A percentile compares a stretch with the other conserved stretches of the same genome.
Evolutionary conservation across 2,329 filamentous ascomycete genomes (phyloP).

Genomic region (Cladosporium velox): DNA sequence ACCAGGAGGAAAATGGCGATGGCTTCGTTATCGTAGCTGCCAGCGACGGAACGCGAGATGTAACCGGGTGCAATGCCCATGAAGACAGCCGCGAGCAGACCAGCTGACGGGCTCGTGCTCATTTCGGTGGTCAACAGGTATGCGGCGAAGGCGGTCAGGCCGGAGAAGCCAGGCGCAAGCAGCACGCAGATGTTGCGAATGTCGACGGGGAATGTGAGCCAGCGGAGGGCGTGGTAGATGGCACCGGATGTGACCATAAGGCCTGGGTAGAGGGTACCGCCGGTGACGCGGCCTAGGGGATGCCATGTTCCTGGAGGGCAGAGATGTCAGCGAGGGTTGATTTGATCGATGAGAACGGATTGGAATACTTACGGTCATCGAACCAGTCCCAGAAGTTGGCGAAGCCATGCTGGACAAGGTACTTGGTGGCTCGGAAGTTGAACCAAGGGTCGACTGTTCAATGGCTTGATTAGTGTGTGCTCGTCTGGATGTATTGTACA

Average conservation of each 20-base stretch:
- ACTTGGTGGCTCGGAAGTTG: slow-evolving; percentile 98
- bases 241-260: slow-evolving; percentile 98
- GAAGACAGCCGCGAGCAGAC: slow-evolving; percentile 88
- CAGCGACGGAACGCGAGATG: slow-evolving; percentile 95
- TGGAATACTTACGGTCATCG: slow-evolving; percentile 73
- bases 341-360: background rate
- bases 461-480: slow-evolving; percentile 15
- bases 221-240: slow-evolving; percentile 91
- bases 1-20: slow-evolving; percentile 98
- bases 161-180: slow-evolving; percentile 90
- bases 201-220: slow-evolving; percentile 88
- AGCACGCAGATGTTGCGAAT: slow-evolving; percentile 99
- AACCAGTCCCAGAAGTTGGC: slow-evolving; percentile 99
- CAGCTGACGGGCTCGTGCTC: slow-evolving; percentile 91
- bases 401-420: slow-evolving; percentile 94
- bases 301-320: slow-evolving; percentile 79
- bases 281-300: slow-evolving; percentile 94
- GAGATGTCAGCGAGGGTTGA: slow-evolving; percentile 2
- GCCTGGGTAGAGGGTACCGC: slow-evolving; percentile 96
- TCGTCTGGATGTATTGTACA: no score
- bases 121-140: slow-evolving; percentile 98
- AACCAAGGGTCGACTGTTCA: slow-evolving; percentile 95
- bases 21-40: slow-evolving; percentile 98
- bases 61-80: slow-evolving; percentile 98
- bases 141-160: slow-evolving; percentile 85